phyloP scores from a whole-genome alignment of 1,284 basidiomycete genomes.

The Afroboletus lepidellus region DNA sequence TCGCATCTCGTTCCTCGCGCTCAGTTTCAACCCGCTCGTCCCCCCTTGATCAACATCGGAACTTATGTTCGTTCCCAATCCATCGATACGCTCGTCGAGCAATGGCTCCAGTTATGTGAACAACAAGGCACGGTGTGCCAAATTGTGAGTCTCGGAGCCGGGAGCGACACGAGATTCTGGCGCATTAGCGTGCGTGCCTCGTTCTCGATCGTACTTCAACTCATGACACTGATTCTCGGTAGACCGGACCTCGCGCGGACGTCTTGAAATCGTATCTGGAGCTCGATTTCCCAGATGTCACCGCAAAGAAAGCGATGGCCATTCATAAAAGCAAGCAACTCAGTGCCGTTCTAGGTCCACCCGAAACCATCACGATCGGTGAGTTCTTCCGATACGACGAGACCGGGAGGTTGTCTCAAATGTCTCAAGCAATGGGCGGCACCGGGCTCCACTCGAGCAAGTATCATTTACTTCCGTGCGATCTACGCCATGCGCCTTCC shows the following conservation, averaged over 20 bases:
- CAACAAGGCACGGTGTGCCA: constrained; percentile 22
- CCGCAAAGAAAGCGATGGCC: constrained; percentile 78
- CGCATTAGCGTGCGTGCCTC: constrained; percentile 68
- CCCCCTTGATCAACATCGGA: constrained; percentile 94
- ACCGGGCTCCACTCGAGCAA: constrained; percentile 57
- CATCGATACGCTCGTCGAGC: constrained; percentile 77
- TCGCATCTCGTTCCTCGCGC: constrained; percentile 61
- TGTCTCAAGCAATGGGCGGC: constrained; percentile 62
- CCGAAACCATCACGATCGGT: constrained; percentile 38
- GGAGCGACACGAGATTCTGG: constrained; percentile 66
- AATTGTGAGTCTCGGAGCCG: constrained; percentile 29
- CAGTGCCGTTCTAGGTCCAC: constrained; percentile 22
- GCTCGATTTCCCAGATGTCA: constrained; percentile 87
- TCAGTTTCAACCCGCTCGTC: constrained; percentile 59
- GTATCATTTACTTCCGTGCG: constrained; percentile 78
- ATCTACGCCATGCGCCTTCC: constrained; percentile 61
- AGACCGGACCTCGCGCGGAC: constrained; percentile 54
- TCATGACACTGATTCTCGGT: constrained; percentile 24
- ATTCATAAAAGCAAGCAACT: constrained; percentile 73
- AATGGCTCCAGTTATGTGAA: constrained; percentile 54
- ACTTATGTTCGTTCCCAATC: constrained; percentile 84
- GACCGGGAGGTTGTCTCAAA: constrained; percentile 5
- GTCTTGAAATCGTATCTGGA: constrained; percentile 73
- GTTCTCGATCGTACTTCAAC: constrained; percentile 4
- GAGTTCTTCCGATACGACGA: constrained; percentile 1